Evolutionary conservation across 2,329 filamentous ascomycete genomes (phyloP).

Genomic region (Trichoderma harzianum): DNA sequence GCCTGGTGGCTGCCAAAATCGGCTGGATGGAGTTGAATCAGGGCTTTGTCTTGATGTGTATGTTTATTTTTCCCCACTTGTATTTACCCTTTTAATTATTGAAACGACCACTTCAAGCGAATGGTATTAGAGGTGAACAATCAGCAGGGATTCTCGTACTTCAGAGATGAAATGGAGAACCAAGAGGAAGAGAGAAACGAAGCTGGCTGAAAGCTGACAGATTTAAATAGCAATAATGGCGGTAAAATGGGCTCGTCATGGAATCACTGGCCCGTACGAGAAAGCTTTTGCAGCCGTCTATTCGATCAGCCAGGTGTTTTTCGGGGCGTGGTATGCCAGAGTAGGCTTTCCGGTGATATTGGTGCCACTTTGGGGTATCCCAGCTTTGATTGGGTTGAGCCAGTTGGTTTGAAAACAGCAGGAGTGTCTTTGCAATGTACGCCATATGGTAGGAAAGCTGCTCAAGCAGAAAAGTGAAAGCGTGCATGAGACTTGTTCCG

Average conservation of each 20-base stretch:
- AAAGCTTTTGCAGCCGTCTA: background rate
- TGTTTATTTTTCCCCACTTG: background rate
- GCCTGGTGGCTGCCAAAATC: background rate
- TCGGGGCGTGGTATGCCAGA: background rate
- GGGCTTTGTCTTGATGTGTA: background rate
- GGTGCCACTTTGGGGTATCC: background rate
- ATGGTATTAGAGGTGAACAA: too few species aligned
- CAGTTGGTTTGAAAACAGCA: background rate
- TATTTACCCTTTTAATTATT: background rate
- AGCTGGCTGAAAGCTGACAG: background rate
- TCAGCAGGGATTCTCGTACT: fast-evolving
- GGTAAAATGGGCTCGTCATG: background rate
- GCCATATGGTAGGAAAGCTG: background rate
- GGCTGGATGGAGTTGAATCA: background rate
- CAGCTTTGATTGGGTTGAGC: background rate
- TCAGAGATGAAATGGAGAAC: background rate
- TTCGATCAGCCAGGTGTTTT: background rate
- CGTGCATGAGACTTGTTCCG: too few species aligned
- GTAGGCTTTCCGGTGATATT: background rate
- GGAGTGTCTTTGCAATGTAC: background rate
- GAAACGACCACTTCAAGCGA: background rate
- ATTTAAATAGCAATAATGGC: background rate
- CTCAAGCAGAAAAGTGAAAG: too few species aligned
- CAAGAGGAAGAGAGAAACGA: background rate
- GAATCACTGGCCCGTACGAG: background rate